phyloP scores from a whole-genome alignment of 2,329 filamentous ascomycete genomes.

The Colletotrichum spinosum region DNA sequence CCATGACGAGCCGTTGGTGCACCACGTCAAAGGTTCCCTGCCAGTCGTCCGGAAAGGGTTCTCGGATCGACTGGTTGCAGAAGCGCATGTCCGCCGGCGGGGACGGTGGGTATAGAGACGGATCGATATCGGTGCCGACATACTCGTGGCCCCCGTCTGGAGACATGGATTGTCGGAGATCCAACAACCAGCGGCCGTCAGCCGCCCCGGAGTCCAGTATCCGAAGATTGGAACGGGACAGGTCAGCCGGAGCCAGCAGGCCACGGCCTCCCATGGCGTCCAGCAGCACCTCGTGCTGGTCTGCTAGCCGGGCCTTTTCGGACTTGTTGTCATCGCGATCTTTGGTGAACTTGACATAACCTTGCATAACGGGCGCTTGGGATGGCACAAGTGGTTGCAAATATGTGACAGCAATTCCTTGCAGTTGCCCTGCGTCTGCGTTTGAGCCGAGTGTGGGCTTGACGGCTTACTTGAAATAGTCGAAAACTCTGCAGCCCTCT shows the following conservation, averaged over 20 bases:
- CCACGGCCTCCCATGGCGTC: conserved; percentile 21
- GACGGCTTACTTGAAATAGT: no score
- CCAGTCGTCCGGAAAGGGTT: conserved; percentile 19
- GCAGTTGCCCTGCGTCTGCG: no score
- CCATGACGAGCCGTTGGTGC: conserved; percentile 24
- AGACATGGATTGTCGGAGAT: conserved; percentile 20
- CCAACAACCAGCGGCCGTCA: conserved; percentile 26
- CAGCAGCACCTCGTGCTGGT: conserved; percentile 23
- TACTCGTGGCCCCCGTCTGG: conserved; percentile 5
- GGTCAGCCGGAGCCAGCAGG: conserved; percentile 24
- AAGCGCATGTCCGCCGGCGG: conserved; percentile 6
- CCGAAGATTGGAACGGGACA: conserved; percentile 13
- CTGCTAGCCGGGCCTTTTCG: conserved; percentile 12
- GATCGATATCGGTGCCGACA: conserved; percentile 27
- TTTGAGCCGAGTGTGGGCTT: no score
- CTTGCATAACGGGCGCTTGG: not conserved
- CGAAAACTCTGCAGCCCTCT: no score
- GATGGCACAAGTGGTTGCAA: not conserved
- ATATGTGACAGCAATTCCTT: not conserved
- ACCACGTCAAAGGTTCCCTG: conserved; percentile 24
- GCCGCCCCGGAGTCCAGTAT: conserved; percentile 25
- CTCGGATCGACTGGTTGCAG: conserved; percentile 20
- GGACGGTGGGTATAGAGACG: conserved; percentile 18
- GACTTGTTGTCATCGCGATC: conserved; percentile 4
- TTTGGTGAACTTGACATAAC: conserved; percentile 17